These are phyloP conservation scores for Tuber microsphaerosporum DNA, from an alignment of 495 filamentous ascomycete genomes.

Conservation along the genomic window DNA sequence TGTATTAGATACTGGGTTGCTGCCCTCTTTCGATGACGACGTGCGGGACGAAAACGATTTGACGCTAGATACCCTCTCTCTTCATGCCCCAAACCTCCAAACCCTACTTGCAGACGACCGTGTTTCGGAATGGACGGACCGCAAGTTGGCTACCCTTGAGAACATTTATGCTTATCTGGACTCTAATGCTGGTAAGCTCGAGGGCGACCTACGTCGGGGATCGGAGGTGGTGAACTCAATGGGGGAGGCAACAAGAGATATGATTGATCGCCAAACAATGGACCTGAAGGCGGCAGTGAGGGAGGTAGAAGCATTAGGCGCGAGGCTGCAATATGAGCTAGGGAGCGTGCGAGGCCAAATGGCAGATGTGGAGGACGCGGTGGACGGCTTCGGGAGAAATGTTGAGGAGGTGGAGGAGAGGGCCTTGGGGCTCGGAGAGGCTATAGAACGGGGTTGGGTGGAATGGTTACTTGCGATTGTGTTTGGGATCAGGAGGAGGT, in stretches of 20 bases:
- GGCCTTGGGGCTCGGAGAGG: slow-evolving; percentile 59
- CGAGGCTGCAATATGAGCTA: slow-evolving; percentile 92
- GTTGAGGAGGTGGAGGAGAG: slow-evolving; percentile 71
- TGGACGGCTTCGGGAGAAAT: slow-evolving; percentile 71
- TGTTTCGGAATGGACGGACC: slow-evolving; percentile 54
- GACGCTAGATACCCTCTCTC: slow-evolving; percentile 6
- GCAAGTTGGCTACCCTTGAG: slow-evolving; percentile 57
- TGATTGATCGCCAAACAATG: slow-evolving; percentile 59
- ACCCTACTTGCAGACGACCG: slow-evolving; percentile 53
- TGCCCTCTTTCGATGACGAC: slow-evolving; percentile 29
- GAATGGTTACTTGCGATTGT: slow-evolving; percentile 47
- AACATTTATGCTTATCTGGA: slow-evolving; percentile 55
- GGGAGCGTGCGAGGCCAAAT: slow-evolving; percentile 71
- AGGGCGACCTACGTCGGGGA: slow-evolving; percentile 60
- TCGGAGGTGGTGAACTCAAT: slow-evolving; percentile 57
- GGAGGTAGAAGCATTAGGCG: slow-evolving; percentile 72
- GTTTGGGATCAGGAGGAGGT: slow-evolving; percentile 29
- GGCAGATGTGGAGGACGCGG: slow-evolving; percentile 77
- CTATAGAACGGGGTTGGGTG: slow-evolving; percentile 55
- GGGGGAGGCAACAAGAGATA: slow-evolving; percentile 58
- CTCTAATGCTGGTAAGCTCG: slow-evolving; percentile 58
- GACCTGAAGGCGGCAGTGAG: slow-evolving; percentile 66
- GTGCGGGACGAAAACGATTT: slow-evolving; percentile 40
- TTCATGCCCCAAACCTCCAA: slow-evolving; percentile 46
- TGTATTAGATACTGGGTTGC: slow-evolving; percentile 57